Evolutionary conservation across 805 yeast species (phyloP).

Genomic region (Candida maesae): DNA sequence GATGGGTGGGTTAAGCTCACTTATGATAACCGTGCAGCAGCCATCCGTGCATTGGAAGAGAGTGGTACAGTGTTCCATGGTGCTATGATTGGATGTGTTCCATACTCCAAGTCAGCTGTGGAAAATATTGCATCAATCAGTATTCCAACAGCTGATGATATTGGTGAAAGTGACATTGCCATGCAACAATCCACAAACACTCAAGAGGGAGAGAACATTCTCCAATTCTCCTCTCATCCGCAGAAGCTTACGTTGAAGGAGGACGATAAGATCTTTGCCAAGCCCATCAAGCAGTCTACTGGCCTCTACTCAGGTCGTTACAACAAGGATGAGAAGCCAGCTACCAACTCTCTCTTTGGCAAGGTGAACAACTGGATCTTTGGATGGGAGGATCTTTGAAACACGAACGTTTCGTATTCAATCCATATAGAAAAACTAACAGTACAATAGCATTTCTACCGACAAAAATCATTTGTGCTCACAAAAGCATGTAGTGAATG

Average conservation of each 20-base stretch:
- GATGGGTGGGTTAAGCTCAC: conserved; percentile 90
- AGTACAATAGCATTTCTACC: no score
- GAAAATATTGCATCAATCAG: conserved; percentile 51
- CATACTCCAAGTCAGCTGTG: conserved; percentile 57
- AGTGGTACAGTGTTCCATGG: conserved; percentile 74
- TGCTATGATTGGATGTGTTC: conserved; percentile 60
- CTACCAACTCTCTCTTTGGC: conserved; percentile 24
- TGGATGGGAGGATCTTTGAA: conserved; percentile 50
- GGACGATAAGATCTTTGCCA: conserved; percentile 39
- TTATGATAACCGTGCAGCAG: conserved; percentile 69
- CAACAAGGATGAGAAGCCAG: conserved; percentile 21
- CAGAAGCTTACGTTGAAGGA: conserved; percentile 36
- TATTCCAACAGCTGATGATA: conserved; percentile 42
- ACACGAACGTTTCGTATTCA: not conserved
- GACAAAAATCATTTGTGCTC: no score
- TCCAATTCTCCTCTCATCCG: conserved; percentile 11
- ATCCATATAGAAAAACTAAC: no score
- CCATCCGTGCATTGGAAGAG: conserved; percentile 79
- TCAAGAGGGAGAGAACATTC: conserved; percentile 13
- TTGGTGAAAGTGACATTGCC: conserved; percentile 36
- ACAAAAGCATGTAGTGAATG: no score
- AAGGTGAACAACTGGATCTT: conserved; percentile 45
- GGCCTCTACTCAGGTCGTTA: conserved; percentile 26
- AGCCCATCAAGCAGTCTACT: conserved; percentile 17
- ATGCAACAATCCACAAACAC: conserved; percentile 11